These are phyloP conservation scores for Sclerospora graminicola DNA, from an alignment of 352 stramenopile genomes.

Conservation along the genomic window DNA sequence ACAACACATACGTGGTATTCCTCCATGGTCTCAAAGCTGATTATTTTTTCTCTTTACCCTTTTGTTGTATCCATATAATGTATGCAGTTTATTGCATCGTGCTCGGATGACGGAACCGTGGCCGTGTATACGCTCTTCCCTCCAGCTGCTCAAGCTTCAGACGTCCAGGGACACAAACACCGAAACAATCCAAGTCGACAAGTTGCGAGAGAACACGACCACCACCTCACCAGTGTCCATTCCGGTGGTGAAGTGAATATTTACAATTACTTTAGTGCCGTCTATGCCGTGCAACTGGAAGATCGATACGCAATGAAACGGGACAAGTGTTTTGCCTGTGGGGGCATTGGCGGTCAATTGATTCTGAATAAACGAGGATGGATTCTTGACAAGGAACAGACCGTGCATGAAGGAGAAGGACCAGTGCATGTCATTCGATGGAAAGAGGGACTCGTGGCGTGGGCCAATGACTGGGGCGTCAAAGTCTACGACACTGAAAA, in stretches of 20 bases:
- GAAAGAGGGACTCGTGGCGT: constrained; percentile 65
- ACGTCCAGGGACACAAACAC: constrained; percentile 4
- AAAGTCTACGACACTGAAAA: constrained; percentile 75
- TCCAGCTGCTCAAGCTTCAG: constrained; percentile 3
- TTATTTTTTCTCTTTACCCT: no score
- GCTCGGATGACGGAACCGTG: constrained; percentile 78
- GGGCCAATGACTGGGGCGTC: constrained; percentile 81
- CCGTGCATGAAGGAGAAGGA: constrained; percentile 73
- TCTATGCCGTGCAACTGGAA: constrained; percentile 76
- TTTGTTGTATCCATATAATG: constrained; percentile 3
- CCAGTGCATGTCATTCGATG: constrained; percentile 76
- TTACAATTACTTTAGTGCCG: constrained; percentile 82
- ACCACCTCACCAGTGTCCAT: constrained; percentile 44
- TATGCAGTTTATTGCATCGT: constrained; percentile 71
- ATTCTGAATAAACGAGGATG: constrained; percentile 82
- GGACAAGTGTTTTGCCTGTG: constrained; percentile 74
- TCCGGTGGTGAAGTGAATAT: constrained; percentile 81
- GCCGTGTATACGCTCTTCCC: constrained; percentile 70
- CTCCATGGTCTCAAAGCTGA: no score
- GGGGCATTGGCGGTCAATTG: constrained; percentile 65
- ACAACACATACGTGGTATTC: no score
- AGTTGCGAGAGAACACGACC: constrained; percentile 13
- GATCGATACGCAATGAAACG: constrained; percentile 70
- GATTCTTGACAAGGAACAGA: constrained; percentile 84
- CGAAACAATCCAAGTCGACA: constrained; percentile 8